Evolutionary conservation across 1,284 basidiomycete species (phyloP), one percentile per base, ranked within the genome.

Genomic region (Papiliotrema fonsecae): DNA sequence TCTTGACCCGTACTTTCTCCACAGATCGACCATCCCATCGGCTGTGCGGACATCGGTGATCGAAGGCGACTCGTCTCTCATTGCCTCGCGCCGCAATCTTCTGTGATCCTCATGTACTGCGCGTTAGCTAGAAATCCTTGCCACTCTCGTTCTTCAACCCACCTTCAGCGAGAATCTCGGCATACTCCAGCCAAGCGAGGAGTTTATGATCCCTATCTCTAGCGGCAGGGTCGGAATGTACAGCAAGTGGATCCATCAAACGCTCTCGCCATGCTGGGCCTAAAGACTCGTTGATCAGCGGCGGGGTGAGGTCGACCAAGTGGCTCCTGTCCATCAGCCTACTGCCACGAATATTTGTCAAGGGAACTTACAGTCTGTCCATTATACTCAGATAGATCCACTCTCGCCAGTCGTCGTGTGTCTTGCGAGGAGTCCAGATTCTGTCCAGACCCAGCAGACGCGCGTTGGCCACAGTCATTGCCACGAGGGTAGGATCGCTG

Each of bases 161-260:
- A 66, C 66, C 50, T 24, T 73, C 67, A 6, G 61, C 57, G 0
- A 74, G 56, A 14, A 62, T 58, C 52, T 74, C 72, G 18, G 69
- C 61, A 45, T 67, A 69, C 54, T 73, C 70, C 18, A 72, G 50
- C 72, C 72, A 74, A 4, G 68, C 65, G n/a, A 73, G 60, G 7
- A 74, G 51, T 53, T 69, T 72, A 18, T 60, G 54, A 51, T 74
- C 70, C 13, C 70, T 55, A 57, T 74, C 72, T 24, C 65, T 54
- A 2, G 65, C 64, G 0, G 59, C 61, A 3, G 65, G 64, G 35
- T 70, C 66, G 1, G 52, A 38, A 1, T 64, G 51, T 11, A 54
- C 42, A 1, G 55, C 42, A 18, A 18, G 18, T 16, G n/a, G 24
- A 5, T n/a, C 13, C 18, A 27, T 9, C 10, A 72, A 58, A 14